Base-by-base conservation (phyloP, 169 alveolate species). In the Plasmodium adleri region DNA sequence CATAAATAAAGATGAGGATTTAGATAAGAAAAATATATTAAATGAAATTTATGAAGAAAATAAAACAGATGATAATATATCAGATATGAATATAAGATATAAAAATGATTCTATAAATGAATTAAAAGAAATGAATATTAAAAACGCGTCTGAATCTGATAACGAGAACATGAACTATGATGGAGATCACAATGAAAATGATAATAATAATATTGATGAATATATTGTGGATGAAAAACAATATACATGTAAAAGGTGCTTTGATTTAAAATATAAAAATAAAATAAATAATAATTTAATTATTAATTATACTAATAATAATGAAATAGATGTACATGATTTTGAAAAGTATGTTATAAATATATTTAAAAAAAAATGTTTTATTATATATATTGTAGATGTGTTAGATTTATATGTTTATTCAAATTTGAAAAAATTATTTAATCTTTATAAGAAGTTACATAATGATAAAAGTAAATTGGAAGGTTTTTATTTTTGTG, bases 281-380 rank as follows among this genome's bases (percentile, higher is more conserved):
- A 74, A 39, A 12, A 86, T 86, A 72, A 47, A 54, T 28, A 54
- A 86, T 1, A 70, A 60, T 43, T 71, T 86, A 52, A 86, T 86
- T 50, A 56, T 86, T 47, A 86, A 86, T 72, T 86, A 86, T 15
- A 72, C 12, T n/a, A 86, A 72, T 86, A 86, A 72, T 8, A 70
- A 86, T 17, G 92, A 86, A 72, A 86, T 86, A 17, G 72, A 75
- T 86, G 86, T 75, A n/a, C 72, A 66, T 4, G 92, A 86, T 86
- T 86, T 86, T 39, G 92, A 86, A 86, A 86, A 86, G 60, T 86
- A 86, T 60, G 92, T 86, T 49, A 86, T 86, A 50, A 86, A 86
- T 86, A 86, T 86, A 45, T 86, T 86, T 52, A 86, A 72, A 62
- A 86, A 72, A 15, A 86, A 74, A 59, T 71, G 92, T 60, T 86